These are phyloP conservation scores for Vicia sativa DNA, from an alignment of 306 rosid genomes.

Conservation along the genomic window DNA sequence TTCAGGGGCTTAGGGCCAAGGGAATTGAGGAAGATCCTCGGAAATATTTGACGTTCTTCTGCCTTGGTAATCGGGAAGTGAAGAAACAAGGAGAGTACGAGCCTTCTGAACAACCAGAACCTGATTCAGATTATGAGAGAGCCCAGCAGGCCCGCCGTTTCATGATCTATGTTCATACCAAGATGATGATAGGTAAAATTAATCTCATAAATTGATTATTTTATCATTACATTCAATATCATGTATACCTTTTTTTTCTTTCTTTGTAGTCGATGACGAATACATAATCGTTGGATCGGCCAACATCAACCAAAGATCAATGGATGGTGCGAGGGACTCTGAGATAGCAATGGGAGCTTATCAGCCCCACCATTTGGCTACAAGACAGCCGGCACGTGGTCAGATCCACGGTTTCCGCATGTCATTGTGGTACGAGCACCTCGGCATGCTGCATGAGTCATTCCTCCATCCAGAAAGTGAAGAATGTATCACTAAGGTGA, in stretches of 20 bases:
- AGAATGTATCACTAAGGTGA: slow-evolving; percentile 61
- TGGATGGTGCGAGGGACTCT: slow-evolving; percentile 76
- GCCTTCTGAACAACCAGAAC: slow-evolving; percentile 62
- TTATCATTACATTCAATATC: not conserved
- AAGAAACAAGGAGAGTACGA: slow-evolving; percentile 68
- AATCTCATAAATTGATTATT: slow-evolving; percentile 7
- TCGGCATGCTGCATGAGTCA: slow-evolving; percentile 64
- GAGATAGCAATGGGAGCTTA: slow-evolving; percentile 80
- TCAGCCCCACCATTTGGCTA: slow-evolving; percentile 64
- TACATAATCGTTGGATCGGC: slow-evolving; percentile 79
- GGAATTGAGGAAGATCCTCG: slow-evolving; percentile 70
- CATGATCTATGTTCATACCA: slow-evolving; percentile 80
- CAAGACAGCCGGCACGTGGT: slow-evolving; percentile 63
- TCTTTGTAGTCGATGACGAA: slow-evolving; percentile 68
- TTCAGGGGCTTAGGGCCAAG: slow-evolving; percentile 60
- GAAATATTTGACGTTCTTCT: slow-evolving; percentile 77
- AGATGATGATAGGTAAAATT: slow-evolving; percentile 70
- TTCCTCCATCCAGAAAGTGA: slow-evolving; percentile 56
- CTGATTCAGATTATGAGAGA: slow-evolving; percentile 58
- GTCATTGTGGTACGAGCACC: slow-evolving; percentile 77
- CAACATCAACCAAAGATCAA: slow-evolving; percentile 80
- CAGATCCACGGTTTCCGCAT: slow-evolving; percentile 72
- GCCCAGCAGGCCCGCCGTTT: slow-evolving; percentile 71
- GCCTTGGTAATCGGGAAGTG: slow-evolving; percentile 76
- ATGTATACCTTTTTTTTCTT: not conserved